These are phyloP conservation scores for Pestalotiopsis sp. DNA, from an alignment of 2,329 filamentous ascomycete species.

Conservation along the genomic window DNA sequence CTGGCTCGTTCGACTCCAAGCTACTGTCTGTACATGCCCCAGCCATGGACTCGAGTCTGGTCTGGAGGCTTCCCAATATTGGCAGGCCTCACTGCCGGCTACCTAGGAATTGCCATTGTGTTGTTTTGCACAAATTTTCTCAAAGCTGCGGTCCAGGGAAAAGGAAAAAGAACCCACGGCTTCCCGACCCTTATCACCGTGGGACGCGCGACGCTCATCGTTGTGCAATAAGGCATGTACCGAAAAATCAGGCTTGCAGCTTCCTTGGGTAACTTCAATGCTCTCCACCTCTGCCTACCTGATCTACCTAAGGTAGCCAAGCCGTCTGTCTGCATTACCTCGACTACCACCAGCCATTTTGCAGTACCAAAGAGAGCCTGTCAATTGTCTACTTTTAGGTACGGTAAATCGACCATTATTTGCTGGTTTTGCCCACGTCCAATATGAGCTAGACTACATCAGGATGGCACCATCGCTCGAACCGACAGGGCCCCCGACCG, in stretches of 20 bases:
- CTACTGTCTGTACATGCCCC: background rate
- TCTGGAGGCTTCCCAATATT: background rate
- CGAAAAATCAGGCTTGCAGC: background rate
- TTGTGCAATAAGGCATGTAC: background rate
- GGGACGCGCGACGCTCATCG: background rate
- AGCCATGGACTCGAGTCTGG: background rate
- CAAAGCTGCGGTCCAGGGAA: background rate
- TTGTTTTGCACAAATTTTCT: background rate
- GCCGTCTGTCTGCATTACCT: background rate
- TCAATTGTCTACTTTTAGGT: background rate
- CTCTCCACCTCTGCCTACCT: background rate
- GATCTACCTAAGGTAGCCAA: background rate
- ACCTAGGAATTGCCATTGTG: too few relatives aligned
- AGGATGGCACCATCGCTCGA: background rate
- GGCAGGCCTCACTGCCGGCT: background rate
- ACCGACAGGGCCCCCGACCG: background rate
- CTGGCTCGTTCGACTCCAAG: background rate
- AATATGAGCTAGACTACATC: background rate
- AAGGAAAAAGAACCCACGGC: background rate
- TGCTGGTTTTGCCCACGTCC: background rate
- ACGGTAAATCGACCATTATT: background rate
- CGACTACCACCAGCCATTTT: background rate
- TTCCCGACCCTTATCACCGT: background rate
- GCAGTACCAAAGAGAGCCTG: background rate
- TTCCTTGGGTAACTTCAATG: background rate